Evolutionary conservation across 495 filamentous ascomycete genomes (phyloP), one percentile per base, ranked within the genome.

Genomic region (Penicillium turbatum): DNA sequence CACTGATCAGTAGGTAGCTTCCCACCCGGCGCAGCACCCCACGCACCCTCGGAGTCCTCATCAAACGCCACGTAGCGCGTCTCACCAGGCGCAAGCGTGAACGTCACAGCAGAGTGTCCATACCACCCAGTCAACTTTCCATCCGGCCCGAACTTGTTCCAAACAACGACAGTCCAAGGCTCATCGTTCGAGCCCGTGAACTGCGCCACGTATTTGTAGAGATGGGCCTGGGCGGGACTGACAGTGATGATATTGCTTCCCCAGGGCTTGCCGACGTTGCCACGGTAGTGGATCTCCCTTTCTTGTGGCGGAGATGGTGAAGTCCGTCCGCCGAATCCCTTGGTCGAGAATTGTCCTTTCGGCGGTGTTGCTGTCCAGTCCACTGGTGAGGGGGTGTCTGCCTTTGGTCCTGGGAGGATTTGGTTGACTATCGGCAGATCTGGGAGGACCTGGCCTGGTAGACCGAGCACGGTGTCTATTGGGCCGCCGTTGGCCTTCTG

Each of bases 221-320:
- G 44, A 13, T 67, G 55, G 4, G 72, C 71, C 11, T 67, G 53
- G n/a, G 51, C 48, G 0, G 68, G 62, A 32, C 53, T 56, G 29
- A 81, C 69, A 34, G 63, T 55, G 49, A 78, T 74, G 38, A 82
- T 76, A 59, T 82, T 82, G 67, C 73, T 74, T 4, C 79, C 79
- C 65, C 78, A 79, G 7, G 80, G 77, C n/a, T 37, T 59, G 17
- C 80, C 80, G 32, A 74, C 62, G 43, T 82, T 82, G 27, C 78
- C 77, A 5, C 56, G 26, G 55, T 78, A 78, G 48, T 49, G 55
- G 44, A 72, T 61, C 1, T 63, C 61, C 17, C 49, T 62, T 15
- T 59, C 64, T n/a, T 48, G 41, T 8, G 70, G 57, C 1, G 44
- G n/a, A 27, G 62, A 39, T 8, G 70, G 57, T 1, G 41, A 11